Conservation (phyloP, 2,329 filamentous ascomycete species). For the Colletotrichum sp. region DNA sequence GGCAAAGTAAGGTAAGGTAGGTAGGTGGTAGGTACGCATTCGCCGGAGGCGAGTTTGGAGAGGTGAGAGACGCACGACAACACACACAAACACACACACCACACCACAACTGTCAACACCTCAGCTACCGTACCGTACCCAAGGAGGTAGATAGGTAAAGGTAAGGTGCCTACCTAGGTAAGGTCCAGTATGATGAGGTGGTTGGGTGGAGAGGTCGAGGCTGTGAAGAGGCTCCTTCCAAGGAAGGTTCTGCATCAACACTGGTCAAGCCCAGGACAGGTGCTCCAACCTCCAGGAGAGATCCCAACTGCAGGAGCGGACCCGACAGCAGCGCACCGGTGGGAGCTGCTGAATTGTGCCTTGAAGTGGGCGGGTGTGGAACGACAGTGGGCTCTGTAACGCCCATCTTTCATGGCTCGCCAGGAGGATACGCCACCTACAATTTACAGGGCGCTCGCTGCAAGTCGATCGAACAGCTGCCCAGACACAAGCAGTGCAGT, state of each 20-base stretch:
- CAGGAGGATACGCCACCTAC: neutral
- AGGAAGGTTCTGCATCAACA: neutral
- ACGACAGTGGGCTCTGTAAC: neutral
- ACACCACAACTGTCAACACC: neutral
- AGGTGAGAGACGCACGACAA: neutral
- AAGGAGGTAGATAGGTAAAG: neutral
- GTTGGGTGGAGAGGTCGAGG: slow-evolving; percentile 14
- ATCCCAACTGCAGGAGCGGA: neutral
- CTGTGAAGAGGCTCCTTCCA: neutral
- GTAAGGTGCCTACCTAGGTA: neutral
- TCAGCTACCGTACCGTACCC: neutral
- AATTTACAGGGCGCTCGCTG: neutral
- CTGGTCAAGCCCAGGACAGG: neutral
- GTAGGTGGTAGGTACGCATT: neutral
- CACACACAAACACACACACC: neutral
- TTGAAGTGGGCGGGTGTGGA: neutral
- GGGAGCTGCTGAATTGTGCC: neutral
- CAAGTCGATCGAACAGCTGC: neutral
- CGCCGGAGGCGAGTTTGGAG: neutral
- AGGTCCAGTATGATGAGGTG: neutral
- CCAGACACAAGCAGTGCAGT: neutral
- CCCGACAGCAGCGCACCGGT: neutral
- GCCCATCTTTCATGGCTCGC: neutral
- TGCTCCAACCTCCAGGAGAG: neutral
- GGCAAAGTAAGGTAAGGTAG: neutral